Evolutionary conservation across 2,329 filamentous ascomycete species (phyloP), one percentile per base, ranked within the genome.

Genomic region (Claviceps arundinis): DNA sequence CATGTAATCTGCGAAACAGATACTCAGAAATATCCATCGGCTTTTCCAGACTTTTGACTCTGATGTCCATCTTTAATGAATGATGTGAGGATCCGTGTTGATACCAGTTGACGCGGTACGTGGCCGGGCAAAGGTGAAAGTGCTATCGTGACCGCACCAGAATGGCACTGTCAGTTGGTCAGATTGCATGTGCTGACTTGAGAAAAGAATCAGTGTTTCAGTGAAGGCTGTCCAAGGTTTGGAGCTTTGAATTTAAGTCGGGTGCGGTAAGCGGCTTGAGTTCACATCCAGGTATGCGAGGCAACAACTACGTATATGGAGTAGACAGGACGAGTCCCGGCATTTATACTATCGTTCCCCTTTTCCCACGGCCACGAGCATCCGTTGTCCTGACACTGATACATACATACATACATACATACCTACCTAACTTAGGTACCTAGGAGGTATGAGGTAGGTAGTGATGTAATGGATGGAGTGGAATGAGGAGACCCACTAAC

Each of bases 11-110:
- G 46, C 70, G 75, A 63, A 85, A 85, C 60, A 87, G 75, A 60
- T 87, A 87, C 62, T 85, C 78, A 52, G 80, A 80, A 50, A 85
- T 77, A 55, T 83, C 77, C 30, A 79, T 62, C 41, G 76, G 76
- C 63, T 73, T 68, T 57, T 68, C 65, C 17, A 78, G 69, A 55
- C 63, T 67, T 49, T 68, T 59, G 8, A 70, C 68, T 52, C 71
- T 60, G 50, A 74, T 69, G 52, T 73, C 70, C 22, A 62, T 52
- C 60, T 65, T 62, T 42, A 47, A 54, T 37, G 7, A 46, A 48
- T 30, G 26, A 45, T 5, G 41, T 11, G 22, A 26, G 4, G 2
- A 42, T 26, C 40, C 48, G 38, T 44, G 38, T 17, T 51, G 17
- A 13, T 22, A 17, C 5, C 19, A 38, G 22, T 16, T 17, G 17